phyloP scores from a whole-genome alignment of 805 yeast species.

The Starmerella powellii region DNA sequence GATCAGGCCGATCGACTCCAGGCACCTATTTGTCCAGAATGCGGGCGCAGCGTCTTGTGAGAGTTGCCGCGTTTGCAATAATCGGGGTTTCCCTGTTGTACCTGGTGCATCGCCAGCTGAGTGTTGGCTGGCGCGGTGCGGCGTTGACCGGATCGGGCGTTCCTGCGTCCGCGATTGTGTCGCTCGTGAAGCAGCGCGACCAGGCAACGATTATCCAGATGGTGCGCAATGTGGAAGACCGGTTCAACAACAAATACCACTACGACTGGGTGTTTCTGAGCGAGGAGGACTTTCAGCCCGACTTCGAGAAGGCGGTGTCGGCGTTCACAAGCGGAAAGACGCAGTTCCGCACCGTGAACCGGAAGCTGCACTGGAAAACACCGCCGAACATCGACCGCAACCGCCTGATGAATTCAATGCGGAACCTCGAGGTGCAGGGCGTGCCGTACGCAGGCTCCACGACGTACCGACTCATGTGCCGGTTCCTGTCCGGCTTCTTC shows the following conservation, averaged over 20 bases:
- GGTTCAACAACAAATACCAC: conserved; percentile 84
- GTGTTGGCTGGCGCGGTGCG: too few relatives aligned
- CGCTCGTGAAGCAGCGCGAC: conserved; percentile 14
- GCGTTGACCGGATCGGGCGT: not conserved
- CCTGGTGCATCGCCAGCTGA: too few relatives aligned
- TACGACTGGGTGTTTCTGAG: conserved; percentile 89
- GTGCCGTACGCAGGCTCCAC: conserved; percentile 73
- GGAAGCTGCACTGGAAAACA: conserved; percentile 55
- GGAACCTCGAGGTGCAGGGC: conserved; percentile 25
- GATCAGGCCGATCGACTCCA: too few relatives aligned
- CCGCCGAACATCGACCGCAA: conserved; percentile 43
- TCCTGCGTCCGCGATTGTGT: conserved; percentile 11
- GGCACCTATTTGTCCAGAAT: too few relatives aligned
- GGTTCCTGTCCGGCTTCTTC: conserved; percentile 78
- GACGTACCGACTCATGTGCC: conserved; percentile 88
- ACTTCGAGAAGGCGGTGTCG: conserved; percentile 45
- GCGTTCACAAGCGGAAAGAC: conserved; percentile 48
- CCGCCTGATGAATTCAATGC: conserved; percentile 59
- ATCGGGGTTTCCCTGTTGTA: too few relatives aligned
- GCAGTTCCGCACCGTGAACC: conserved; percentile 57
- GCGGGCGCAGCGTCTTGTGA: too few relatives aligned
- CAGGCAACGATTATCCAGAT: conserved; percentile 3
- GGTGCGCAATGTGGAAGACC: conserved; percentile 56
- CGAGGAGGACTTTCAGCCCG: conserved; percentile 57
- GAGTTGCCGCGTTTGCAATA: too few relatives aligned